Evolutionary conservation across 2,329 filamentous ascomycete species (phyloP).

Genomic region (Leptographium lundbergii): DNA sequence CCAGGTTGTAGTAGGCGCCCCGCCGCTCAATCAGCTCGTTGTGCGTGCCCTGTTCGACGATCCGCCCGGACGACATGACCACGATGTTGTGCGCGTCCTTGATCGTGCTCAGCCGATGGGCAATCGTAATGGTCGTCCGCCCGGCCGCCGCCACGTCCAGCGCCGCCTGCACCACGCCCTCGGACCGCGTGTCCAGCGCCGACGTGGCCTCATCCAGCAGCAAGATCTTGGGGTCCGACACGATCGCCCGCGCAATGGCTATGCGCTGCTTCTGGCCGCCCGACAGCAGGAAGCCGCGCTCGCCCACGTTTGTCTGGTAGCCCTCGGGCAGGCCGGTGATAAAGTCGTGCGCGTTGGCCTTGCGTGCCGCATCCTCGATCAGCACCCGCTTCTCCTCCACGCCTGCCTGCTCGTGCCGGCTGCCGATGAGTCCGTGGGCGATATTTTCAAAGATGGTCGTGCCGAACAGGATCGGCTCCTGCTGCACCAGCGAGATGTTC

Average conservation of each 20-base stretch:
- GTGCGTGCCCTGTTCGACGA: conserved; percentile 87
- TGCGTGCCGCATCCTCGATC: conserved; percentile 70
- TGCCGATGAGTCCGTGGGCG: conserved; percentile 78
- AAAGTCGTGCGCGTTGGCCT: conserved; percentile 92
- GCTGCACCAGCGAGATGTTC: conserved; percentile 83
- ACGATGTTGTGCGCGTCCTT: conserved; percentile 92
- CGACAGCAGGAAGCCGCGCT: conserved; percentile 82
- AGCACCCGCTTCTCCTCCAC: conserved; percentile 58
- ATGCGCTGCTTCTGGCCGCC: conserved; percentile 97
- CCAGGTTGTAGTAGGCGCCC: conserved; percentile 71
- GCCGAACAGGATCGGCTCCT: conserved; percentile 83
- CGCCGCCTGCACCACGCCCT: conserved; percentile 87
- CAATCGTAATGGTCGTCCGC: conserved; percentile 90
- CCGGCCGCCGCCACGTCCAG: conserved; percentile 76
- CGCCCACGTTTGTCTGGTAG: conserved; percentile 90
- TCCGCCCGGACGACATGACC: conserved; percentile 74
- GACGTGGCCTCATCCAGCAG: conserved; percentile 92
- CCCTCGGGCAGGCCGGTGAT: conserved; percentile 69
- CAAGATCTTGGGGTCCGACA: conserved; percentile 83
- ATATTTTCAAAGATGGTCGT: conserved; percentile 88
- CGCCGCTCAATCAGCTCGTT: conserved; percentile 58
- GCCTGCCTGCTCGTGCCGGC: conserved; percentile 54
- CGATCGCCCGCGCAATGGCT: conserved; percentile 81
- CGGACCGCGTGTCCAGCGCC: conserved; percentile 85
- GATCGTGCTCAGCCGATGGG: conserved; percentile 89